Base-by-base conservation (phyloP, 257 asterid species). In the Solanum ossicruentum region DNA sequence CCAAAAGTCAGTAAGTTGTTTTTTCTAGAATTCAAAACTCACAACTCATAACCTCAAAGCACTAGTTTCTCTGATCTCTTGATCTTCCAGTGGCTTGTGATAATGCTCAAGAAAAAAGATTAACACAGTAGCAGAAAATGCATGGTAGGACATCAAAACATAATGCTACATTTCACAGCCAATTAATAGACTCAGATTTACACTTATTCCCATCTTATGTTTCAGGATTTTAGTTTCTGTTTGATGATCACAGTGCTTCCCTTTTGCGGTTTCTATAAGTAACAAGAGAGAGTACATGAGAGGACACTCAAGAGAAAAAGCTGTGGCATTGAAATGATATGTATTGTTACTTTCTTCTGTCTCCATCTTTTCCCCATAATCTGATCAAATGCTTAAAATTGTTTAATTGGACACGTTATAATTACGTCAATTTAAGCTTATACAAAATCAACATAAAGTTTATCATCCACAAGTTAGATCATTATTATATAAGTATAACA, bases 211-310 rank as follows among this genome's bases (percentile, higher is more conserved):
- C 57, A 84, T 91, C 78, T 85, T 88, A 88, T 89, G 88, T 84
- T 84, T 92, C 72, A 80, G 84, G 84, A 89, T 87, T 89, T 84
- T 92, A 87, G 85, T 90, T 87, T 89, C 94, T 43, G 84, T 73
- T 45, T 69, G 72, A 79, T 84, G 86, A 85, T 89, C 89, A 54
- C 41, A 85, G 61, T 88, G 88, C 87, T 92, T 92, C 90, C 95
- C 87, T 89, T 94, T 94, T 32, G 55, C 49, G 89, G 86, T 15
- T 66, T 79, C 70, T 90, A 94, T 84, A 89, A 2, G 41, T 85
- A 86, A 85, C 85, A 36, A 36, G 71, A 80, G 67, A 85, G 6
- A 83, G 23, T 80, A 13, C 13, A 43, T 20, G 18, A 21, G 28
- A 36, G 20, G 23, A 57, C 23, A 36, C 70, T 45, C 20, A 81